These are phyloP conservation scores for Basidioascus undulatus DNA, from an alignment of 768 basidiomycete species.

Conservation along the genomic window DNA sequence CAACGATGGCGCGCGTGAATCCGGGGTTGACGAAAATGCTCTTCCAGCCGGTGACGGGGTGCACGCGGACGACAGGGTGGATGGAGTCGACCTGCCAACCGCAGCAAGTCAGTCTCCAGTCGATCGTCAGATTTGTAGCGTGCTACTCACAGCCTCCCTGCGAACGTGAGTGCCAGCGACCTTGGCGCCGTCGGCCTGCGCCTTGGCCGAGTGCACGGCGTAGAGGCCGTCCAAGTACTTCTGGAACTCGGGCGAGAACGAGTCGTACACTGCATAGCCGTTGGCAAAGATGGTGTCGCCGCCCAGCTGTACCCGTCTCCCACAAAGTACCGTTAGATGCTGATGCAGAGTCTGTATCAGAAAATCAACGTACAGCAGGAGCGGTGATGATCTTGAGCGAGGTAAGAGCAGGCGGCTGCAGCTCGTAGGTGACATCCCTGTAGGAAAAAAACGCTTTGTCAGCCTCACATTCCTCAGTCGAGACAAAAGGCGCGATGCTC, in stretches of 20 bases:
- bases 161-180: slow-evolving; percentile 46
- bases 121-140: no score
- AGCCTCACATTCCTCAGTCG: no score
- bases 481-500: no score
- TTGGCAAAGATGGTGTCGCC: slow-evolving; percentile 66
- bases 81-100: slow-evolving; percentile 19
- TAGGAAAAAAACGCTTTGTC: no score
- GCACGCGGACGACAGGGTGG: slow-evolving; percentile 62
- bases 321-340: no score
- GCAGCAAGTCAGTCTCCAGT: no score
- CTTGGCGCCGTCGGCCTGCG: slow-evolving; percentile 49
- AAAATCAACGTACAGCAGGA: no score
- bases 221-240: slow-evolving; percentile 46
- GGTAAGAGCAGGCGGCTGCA: slow-evolving; percentile 18
- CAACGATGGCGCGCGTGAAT: slow-evolving; percentile 28
- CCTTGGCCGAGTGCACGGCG: slow-evolving; percentile 52
- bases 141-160: no score
- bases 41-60: slow-evolving; percentile 68
- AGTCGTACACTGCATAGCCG: slow-evolving; percentile 64
- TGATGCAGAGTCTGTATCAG: no score
- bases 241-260: slow-evolving; percentile 48
- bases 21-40: slow-evolving; percentile 58
- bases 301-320: no score
- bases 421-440: slow-evolving; percentile 20
- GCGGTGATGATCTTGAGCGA: slow-evolving; percentile 16